Evolutionary conservation across 345 rosid species (phyloP).

Genomic region (Citrus unshiu): DNA sequence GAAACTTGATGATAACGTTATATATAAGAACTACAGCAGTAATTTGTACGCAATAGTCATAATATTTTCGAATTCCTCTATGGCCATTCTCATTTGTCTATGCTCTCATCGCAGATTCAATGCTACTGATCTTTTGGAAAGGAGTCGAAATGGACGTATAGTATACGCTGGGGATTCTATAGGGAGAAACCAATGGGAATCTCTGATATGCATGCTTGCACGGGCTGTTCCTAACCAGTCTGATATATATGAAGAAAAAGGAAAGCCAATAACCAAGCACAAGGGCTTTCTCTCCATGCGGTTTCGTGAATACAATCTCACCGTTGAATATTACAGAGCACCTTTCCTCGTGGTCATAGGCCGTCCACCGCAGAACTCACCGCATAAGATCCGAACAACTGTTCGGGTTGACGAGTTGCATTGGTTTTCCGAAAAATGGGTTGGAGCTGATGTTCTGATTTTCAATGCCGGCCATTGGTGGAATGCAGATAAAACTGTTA

Average conservation of each 20-base stretch:
- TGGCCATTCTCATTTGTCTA: not conserved
- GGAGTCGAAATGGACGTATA: slow-evolving; percentile 67
- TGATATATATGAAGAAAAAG: slow-evolving; percentile 60
- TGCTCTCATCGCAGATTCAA: slow-evolving; percentile 46
- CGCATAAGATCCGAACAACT: slow-evolving; percentile 33
- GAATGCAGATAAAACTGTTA: slow-evolving; percentile 63
- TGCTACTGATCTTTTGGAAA: slow-evolving; percentile 64
- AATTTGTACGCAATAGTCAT: too few relatives aligned
- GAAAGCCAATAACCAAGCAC: slow-evolving; percentile 72
- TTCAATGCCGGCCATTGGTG: slow-evolving; percentile 91
- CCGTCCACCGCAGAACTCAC: slow-evolving; percentile 50
- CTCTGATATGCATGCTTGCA: slow-evolving; percentile 70
- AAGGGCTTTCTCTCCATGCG: slow-evolving; percentile 82
- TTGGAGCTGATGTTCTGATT: slow-evolving; percentile 63
- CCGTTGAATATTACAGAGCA: slow-evolving; percentile 69
- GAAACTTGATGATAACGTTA: too few relatives aligned
- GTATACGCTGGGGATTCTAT: slow-evolving; percentile 90
- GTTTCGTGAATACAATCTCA: slow-evolving; percentile 63
- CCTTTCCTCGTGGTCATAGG: slow-evolving; percentile 65
- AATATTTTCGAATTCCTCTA: not conserved
- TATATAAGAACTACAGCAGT: too few relatives aligned
- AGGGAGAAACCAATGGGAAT: slow-evolving; percentile 95
- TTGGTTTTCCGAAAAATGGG: slow-evolving; percentile 64
- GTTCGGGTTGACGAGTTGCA: slow-evolving; percentile 61
- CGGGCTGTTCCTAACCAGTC: slow-evolving; percentile 55